Percentiles rank a stretch among this genome's conserved stretches.
phyloP scores from a whole-genome alignment of 345 rosid genomes.

The Lepidium africanum region DNA sequence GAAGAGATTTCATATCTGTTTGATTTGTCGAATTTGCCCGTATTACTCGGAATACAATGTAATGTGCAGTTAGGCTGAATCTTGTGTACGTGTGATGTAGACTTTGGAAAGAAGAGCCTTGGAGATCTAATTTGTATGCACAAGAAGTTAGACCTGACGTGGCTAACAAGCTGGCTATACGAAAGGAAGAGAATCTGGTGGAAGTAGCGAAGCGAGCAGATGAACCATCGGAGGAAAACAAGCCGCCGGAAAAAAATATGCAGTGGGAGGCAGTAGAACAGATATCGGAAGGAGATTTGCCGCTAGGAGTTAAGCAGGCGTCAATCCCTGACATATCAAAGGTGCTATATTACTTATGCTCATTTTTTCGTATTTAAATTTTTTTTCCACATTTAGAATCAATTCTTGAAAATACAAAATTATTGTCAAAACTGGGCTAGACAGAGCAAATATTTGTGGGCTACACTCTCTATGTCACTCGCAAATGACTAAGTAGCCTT shows the following conservation, averaged over 20 bases:
- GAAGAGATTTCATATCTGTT: no score
- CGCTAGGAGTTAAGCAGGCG: not conserved
- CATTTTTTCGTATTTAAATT: not conserved
- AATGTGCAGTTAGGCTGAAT: no score
- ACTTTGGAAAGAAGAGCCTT: constrained; percentile 10
- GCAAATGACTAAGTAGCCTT: no score
- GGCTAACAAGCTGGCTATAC: not conserved
- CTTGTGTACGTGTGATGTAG: not conserved
- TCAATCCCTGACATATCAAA: constrained; percentile 8
- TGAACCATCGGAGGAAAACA: not conserved
- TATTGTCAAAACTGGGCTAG: no score
- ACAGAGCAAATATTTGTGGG: no score
- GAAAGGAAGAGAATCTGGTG: not conserved
- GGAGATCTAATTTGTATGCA: not conserved
- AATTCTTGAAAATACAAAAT: no score
- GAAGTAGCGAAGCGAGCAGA: not conserved
- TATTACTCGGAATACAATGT: no score
- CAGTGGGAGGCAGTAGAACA: not conserved
- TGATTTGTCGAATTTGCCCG: no score
- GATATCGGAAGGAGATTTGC: not conserved
- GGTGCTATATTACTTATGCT: constrained; percentile 2
- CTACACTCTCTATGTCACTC: no score
- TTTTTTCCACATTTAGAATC: no score
- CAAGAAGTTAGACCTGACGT: not conserved
- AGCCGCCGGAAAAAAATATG: not conserved